Base-by-base conservation (phyloP, 345 rosid species). In the Brassica juncea region DNA sequence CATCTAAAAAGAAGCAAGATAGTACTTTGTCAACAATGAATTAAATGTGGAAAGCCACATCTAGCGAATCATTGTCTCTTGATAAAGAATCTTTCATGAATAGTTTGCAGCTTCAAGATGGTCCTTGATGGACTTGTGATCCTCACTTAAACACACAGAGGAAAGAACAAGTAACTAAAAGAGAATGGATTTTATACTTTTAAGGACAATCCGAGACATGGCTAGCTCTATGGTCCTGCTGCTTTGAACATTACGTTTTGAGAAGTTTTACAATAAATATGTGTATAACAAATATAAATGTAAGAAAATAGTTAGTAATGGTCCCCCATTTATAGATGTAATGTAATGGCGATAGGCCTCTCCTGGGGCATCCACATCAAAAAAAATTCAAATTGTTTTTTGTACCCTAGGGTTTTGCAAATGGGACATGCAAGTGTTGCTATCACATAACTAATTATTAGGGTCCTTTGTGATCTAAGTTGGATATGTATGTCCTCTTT, bases 371-470 rank as follows among this genome's bases (percentile, higher is more conserved):
- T 86, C 77, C 86, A 80, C 80, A 70, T 75, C 68, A 71, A 54
- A n/a, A 7, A 9, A 19, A 16, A 8, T 39, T 75, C 72, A 65
- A 81, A 57, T 75, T 81, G 79, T 74, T 81, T 75, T 80, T 80
- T 86, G 85, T 86, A 83, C 82, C 81, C 86, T 86, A 83, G 86
- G 84, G 84, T 74, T 79, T 85, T 86, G 82, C 82, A 81, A 86
- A 66, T 83, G 89, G 82, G 89, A 77, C 90, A 91, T 85, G 92
- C 86, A 91, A 88, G 83, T 85, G 91, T 91, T 85, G 84, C 91
- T 83, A 79, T 88, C 97, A 87, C 71, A 67, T 82, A 86, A 87
- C 87, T 87, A 76, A 80, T 82, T 77, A 79, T 81, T 84, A 84
- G 83, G 87, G 81, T 81, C 80, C 86, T 83, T 85, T 76, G 89